Evolutionary conservation across 208 protist genomes (phyloP).

Genomic region (Giardia muris): DNA sequence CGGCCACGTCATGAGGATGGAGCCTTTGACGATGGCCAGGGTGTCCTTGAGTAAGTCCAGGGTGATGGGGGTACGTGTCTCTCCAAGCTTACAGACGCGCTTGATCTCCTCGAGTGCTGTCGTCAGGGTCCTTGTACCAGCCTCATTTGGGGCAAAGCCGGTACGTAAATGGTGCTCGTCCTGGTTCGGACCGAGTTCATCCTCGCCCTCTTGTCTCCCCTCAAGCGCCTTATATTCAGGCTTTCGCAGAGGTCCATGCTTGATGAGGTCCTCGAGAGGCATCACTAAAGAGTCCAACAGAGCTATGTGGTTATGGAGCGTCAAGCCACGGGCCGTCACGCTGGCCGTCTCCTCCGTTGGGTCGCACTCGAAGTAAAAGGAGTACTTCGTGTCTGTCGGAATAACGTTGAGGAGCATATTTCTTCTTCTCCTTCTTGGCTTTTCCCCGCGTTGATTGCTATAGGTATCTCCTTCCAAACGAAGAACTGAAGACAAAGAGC

Average conservation of each 20-base stretch:
- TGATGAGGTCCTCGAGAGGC: background rate
- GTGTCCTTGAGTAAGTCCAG: background rate
- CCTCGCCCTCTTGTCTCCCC: background rate
- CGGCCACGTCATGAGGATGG: background rate
- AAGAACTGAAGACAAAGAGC: too few species aligned
- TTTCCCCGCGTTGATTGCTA: too few species aligned
- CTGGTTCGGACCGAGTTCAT: background rate
- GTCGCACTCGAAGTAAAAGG: constrained; percentile 19
- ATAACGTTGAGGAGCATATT: constrained; percentile 13
- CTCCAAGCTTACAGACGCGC: background rate
- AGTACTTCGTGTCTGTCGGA: background rate
- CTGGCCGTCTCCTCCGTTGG: background rate
- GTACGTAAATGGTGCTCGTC: background rate
- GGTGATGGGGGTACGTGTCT: background rate
- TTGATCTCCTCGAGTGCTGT: background rate
- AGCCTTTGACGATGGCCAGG: background rate
- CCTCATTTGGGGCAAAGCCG: background rate
- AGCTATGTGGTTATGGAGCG: background rate
- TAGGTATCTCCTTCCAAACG: too few species aligned
- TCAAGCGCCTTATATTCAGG: background rate
- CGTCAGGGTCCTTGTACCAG: background rate
- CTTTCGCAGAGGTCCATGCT: background rate
- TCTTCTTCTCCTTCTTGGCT: too few species aligned
- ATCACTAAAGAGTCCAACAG: background rate
- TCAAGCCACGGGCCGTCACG: background rate